Percentiles rank a stretch among this genome's conserved stretches.
phyloP scores from a whole-genome alignment of 768 basidiomycete genomes.

The Hydnum rufescens region DNA sequence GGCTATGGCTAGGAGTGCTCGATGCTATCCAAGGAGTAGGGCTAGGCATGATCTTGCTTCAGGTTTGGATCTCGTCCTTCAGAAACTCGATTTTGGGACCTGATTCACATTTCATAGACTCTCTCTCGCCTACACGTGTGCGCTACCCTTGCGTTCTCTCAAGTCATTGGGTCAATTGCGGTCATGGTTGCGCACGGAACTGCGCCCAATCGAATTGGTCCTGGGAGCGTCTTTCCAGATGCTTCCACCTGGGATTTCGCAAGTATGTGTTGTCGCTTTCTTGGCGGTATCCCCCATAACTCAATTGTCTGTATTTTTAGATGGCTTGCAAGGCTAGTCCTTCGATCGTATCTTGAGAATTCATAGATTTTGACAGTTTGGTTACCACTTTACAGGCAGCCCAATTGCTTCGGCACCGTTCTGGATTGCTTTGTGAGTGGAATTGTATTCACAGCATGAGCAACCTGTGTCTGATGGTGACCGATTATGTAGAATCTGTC shows the following conservation, averaged over 20 bases:
- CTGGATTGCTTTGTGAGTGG: constrained; percentile 46
- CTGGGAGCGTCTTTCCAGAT: constrained; percentile 80
- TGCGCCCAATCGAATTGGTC: constrained; percentile 76
- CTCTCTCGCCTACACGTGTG: constrained; percentile 86
- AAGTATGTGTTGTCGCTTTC: constrained; percentile 22
- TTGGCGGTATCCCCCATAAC: background rate
- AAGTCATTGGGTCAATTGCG: constrained; percentile 73
- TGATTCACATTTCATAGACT: constrained; percentile 26
- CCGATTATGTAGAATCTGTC: constrained; percentile 31
- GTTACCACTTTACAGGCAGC: constrained; percentile 29
- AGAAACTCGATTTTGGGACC: background rate
- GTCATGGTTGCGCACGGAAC: constrained; percentile 89
- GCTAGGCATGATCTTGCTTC: constrained; percentile 74
- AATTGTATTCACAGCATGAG: background rate
- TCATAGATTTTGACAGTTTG: too few relatives aligned
- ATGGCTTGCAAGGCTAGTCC: background rate
- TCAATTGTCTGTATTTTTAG: background rate
- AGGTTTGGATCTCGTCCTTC: constrained; percentile 18
- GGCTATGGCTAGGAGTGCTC: constrained; percentile 90
- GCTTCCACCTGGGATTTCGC: constrained; percentile 77
- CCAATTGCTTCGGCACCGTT: constrained; percentile 71
- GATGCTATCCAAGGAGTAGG: constrained; percentile 92
- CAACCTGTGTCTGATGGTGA: background rate
- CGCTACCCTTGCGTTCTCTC: constrained; percentile 77
- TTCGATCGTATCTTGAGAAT: too few relatives aligned